Conservation (phyloP, 1,284 basidiomycete species). For the Trichosporon faecale region DNA sequence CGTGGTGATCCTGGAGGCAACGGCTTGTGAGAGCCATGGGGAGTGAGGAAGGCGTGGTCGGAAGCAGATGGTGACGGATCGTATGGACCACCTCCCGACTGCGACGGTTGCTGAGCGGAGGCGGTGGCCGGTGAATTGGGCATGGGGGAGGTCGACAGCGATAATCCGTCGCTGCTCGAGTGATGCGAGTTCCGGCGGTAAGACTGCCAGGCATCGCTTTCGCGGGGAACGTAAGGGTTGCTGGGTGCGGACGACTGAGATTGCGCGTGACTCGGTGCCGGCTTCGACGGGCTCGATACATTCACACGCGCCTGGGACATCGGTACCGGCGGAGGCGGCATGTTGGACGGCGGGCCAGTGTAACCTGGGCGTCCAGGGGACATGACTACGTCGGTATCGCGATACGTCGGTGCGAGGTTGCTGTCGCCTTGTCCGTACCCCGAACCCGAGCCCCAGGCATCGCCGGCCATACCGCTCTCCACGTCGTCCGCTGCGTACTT, state of each 20-base stretch:
- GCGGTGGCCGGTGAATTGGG: constrained; percentile 34
- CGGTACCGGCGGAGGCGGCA: constrained; percentile 21
- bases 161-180: constrained; percentile 26
- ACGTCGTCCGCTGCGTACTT: constrained; percentile 50
- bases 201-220: constrained; percentile 20
- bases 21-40: constrained; percentile 13
- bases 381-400: constrained; percentile 33
- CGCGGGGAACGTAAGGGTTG: constrained; percentile 42
- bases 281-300: constrained; percentile 8
- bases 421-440: constrained; percentile 9
- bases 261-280: neutral
- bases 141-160: constrained; percentile 38
- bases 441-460: constrained; percentile 17
- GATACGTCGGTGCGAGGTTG: constrained; percentile 11
- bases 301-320: constrained; percentile 6
- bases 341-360: constrained; percentile 11
- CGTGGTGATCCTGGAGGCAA: constrained; percentile 11
- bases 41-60: constrained; percentile 20
- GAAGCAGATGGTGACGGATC: constrained; percentile 25
- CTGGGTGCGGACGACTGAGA: constrained; percentile 8
- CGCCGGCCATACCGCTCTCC: constrained; percentile 46
- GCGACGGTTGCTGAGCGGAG: neutral
- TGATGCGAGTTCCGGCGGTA: constrained; percentile 24
- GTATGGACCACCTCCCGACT: constrained; percentile 28
- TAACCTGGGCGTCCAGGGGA: constrained; percentile 21